Evolutionary conservation across 2,329 filamentous ascomycete species (phyloP).

Genomic region (Colletotrichum tropicale): DNA sequence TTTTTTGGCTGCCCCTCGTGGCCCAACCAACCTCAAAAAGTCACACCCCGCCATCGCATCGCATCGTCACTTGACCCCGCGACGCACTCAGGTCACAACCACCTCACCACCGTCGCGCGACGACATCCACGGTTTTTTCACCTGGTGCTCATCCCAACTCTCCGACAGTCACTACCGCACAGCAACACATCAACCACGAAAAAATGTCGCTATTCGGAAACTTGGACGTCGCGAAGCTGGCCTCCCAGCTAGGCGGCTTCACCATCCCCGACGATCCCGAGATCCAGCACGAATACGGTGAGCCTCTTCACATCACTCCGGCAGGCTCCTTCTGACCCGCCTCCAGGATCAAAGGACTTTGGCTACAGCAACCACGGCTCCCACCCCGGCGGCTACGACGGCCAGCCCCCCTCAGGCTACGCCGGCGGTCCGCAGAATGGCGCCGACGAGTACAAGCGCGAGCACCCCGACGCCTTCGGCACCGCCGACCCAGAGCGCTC

Average conservation of each 20-base stretch:
- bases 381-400: conserved; percentile 8
- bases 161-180: conserved; percentile 2
- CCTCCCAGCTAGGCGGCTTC: conserved; percentile 44
- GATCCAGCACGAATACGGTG: conserved; percentile 26
- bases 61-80: conserved; percentile 11
- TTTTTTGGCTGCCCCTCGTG: neutral
- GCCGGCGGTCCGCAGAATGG: conserved; percentile 19
- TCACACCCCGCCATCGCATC: neutral
- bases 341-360: conserved; percentile 8
- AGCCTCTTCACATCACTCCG: neutral
- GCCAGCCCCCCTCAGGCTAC: conserved; percentile 18
- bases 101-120: neutral
- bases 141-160: neutral
- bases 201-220: conserved; percentile 15
- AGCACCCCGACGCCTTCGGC: conserved; percentile 10
- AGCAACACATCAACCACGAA: neutral
- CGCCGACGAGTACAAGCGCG: conserved; percentile 13
- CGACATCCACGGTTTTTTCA: neutral
- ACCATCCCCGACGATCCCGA: conserved; percentile 34
- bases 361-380: conserved; percentile 16
- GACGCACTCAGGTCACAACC: neutral
- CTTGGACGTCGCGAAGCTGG: conserved; percentile 33
- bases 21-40: neutral
- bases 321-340: neutral
- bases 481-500: conserved; percentile 12